These are phyloP conservation scores for Clavispora asparagi DNA, from an alignment of 805 yeast species.

Conservation along the genomic window DNA sequence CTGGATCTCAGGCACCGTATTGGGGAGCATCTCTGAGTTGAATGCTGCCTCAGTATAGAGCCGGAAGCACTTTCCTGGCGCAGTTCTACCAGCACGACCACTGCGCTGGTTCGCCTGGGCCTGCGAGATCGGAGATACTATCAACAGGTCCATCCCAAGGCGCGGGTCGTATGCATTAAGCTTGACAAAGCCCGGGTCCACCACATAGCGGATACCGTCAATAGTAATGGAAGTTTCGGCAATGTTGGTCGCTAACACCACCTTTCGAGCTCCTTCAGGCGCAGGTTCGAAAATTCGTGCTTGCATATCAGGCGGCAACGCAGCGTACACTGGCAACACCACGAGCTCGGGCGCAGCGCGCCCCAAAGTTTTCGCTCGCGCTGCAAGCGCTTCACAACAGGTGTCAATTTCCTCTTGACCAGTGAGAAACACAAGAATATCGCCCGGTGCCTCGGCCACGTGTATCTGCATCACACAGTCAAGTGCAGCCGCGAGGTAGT, in stretches of 20 bases:
- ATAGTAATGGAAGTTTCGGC: conserved; percentile 97
- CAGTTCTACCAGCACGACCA: conserved; percentile 97
- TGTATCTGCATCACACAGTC: conserved; percentile 87
- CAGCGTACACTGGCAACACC: conserved; percentile 84
- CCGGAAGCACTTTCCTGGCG: conserved; percentile 91
- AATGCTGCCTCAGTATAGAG: conserved; percentile 84
- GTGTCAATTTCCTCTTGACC: conserved; percentile 97
- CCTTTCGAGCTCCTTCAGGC: conserved; percentile 77
- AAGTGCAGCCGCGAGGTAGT: conserved; percentile 76
- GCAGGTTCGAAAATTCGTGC: conserved; percentile 85
- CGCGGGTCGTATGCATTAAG: conserved; percentile 84
- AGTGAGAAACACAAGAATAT: conserved; percentile 74
- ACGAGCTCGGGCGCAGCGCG: conserved; percentile 60
- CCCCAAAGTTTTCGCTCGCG: conserved; percentile 61
- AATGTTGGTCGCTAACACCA: conserved; percentile 90
- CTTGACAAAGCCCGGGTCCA: conserved; percentile 94
- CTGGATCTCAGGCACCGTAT: conserved; percentile 86
- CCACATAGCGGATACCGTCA: conserved; percentile 85
- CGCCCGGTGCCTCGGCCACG: conserved; percentile 71
- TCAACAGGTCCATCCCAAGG: conserved; percentile 85
- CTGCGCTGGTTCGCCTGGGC: conserved; percentile 96
- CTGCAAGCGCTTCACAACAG: conserved; percentile 67
- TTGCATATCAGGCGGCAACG: conserved; percentile 88
- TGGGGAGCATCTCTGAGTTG: conserved; percentile 69
- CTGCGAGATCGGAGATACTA: conserved; percentile 81